Conservation (phyloP, 495 filamentous ascomycete genomes). For the Recurvomyces mirabilis region DNA sequence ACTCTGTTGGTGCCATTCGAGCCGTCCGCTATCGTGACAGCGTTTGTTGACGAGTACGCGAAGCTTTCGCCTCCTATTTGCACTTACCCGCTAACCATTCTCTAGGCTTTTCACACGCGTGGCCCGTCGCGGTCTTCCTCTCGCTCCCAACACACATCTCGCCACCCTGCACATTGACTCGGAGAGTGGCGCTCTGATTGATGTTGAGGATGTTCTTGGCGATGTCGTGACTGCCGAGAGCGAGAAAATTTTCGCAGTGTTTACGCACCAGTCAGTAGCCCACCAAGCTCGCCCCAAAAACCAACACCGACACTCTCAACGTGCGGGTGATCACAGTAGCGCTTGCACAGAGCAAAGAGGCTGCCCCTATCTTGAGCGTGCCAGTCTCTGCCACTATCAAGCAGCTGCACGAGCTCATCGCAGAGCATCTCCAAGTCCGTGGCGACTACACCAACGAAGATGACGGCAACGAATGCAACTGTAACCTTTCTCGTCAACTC, state of each 20-base stretch:
- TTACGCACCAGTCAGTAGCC: neutral
- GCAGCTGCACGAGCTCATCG: constrained; percentile 14
- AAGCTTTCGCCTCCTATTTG: no score
- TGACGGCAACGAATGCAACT: constrained; percentile 24
- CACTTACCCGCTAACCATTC: no score
- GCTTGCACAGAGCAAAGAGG: constrained; percentile 1
- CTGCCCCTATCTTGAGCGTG: neutral
- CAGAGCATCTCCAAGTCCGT: no score
- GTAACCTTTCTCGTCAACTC: constrained; percentile 23
- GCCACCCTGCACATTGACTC: constrained; percentile 16
- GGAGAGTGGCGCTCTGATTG: constrained; percentile 17
- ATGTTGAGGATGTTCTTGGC: constrained; percentile 14
- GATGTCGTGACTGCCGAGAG: constrained; percentile 13
- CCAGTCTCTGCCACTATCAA: constrained; percentile 3
- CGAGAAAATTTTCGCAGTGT: constrained; percentile 17
- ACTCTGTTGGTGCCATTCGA: constrained; percentile 7
- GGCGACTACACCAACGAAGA: no score
- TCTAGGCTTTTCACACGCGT: constrained; percentile 7
- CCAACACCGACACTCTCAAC: neutral
- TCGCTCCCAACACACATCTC: constrained; percentile 11
- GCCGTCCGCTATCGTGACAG: constrained; percentile 6
- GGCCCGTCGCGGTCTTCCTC: neutral
- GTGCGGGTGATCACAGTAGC: constrained; percentile 21
- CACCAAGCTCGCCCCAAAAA: neutral
- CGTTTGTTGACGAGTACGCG: constrained; percentile 12